These are phyloP conservation scores for Pichia kluyveri DNA, from an alignment of 805 yeast genomes.

Conservation along the genomic window DNA sequence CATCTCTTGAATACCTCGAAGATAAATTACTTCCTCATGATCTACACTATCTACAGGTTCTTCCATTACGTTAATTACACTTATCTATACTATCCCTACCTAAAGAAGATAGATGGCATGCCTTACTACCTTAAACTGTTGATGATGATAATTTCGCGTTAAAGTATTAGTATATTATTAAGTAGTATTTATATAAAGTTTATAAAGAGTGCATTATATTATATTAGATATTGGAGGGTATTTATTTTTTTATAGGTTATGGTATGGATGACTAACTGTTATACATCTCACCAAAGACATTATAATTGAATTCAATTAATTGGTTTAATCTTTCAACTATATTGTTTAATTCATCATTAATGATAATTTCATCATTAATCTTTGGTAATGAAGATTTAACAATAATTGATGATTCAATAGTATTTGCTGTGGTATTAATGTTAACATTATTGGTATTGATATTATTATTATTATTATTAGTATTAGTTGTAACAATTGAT, in stretches of 20 bases:
- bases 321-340: slow-evolving; percentile 54
- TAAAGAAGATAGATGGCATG: too few relatives aligned
- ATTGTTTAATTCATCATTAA: slow-evolving; percentile 45
- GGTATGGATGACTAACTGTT: not conserved
- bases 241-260: too few relatives aligned
- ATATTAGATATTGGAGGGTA: too few relatives aligned
- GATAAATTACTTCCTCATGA: slow-evolving; percentile 13
- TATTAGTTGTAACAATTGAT: not conserved
- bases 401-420: not conserved
- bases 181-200: too few relatives aligned
- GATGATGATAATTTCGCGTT: too few relatives aligned
- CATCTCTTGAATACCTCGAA: slow-evolving; percentile 41
- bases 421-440: not conserved
- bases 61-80: too few relatives aligned
- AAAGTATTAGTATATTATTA: too few relatives aligned
- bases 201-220: too few relatives aligned
- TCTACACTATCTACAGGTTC: not conserved
- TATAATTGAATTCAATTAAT: slow-evolving; percentile 71
- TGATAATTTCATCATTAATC: slow-evolving; percentile 20
- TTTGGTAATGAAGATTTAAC: not conserved
- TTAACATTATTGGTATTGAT: not conserved
- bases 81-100: too few relatives aligned
- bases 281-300: slow-evolving; percentile 70
- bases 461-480: not conserved
- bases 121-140: too few relatives aligned